These are phyloP conservation scores for Achaetomiella virescens DNA, from an alignment of 495 filamentous ascomycete genomes.

Conservation along the genomic window DNA sequence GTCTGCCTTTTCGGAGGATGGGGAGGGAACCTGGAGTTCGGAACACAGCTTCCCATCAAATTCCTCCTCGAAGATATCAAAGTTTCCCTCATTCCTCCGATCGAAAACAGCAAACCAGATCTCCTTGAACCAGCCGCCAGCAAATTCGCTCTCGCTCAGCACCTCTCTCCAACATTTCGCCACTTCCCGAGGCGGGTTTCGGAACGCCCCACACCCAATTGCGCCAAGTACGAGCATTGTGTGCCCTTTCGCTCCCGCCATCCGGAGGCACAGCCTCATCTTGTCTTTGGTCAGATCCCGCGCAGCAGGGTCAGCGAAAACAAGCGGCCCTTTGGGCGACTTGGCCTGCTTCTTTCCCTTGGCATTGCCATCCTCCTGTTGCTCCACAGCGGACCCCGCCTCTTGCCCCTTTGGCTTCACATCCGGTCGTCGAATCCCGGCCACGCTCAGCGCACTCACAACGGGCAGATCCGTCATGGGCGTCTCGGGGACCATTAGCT, in stretches of 20 bases:
- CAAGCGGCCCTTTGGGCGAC: slow-evolving; percentile 2
- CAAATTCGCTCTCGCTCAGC: slow-evolving; percentile 53
- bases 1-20: background rate
- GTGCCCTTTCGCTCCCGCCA: slow-evolving; percentile 48
- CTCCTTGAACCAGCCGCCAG: slow-evolving; percentile 51
- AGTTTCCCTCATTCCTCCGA: slow-evolving; percentile 42
- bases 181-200: slow-evolving; percentile 51
- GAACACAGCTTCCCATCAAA: slow-evolving; percentile 41
- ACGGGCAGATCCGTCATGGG: slow-evolving; percentile 35
- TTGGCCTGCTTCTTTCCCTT: background rate
- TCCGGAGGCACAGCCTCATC: slow-evolving; percentile 52
- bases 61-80: slow-evolving; percentile 41
- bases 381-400: background rate
- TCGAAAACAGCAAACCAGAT: slow-evolving; percentile 51
- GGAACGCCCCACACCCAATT: slow-evolving; percentile 59
- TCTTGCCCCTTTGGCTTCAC: slow-evolving; percentile 12
- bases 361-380: background rate
- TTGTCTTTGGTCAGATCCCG: slow-evolving; percentile 49
- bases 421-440: slow-evolving; percentile 40
- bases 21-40: background rate
- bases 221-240: slow-evolving; percentile 55
- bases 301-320: slow-evolving; percentile 30
- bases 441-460: slow-evolving; percentile 52
- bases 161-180: slow-evolving; percentile 52
- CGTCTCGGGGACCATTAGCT: slow-evolving; percentile 27